phyloP scores from a whole-genome alignment of 2,329 filamentous ascomycete genomes.

The Fusarium anthophilum region DNA sequence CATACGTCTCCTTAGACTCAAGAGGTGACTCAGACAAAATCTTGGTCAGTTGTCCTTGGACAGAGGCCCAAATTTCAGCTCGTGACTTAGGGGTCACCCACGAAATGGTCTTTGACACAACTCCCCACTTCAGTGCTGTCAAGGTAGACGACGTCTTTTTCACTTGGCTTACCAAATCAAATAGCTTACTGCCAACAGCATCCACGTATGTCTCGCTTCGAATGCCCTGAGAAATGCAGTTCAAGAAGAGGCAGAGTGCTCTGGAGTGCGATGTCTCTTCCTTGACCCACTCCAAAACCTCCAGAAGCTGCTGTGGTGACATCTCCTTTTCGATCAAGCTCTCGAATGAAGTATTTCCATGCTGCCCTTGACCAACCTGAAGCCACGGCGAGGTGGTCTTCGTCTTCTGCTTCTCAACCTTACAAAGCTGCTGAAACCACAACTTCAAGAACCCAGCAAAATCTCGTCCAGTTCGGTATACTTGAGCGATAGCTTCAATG shows the following conservation, averaged over 20 bases:
- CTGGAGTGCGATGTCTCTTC: constrained; percentile 44
- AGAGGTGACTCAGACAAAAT: constrained; percentile 47
- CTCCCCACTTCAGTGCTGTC: constrained; percentile 53
- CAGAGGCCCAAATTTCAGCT: constrained; percentile 46
- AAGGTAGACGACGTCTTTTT: constrained; percentile 44
- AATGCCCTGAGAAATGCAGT: constrained; percentile 55
- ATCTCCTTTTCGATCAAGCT: constrained; percentile 54
- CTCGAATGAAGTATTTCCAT: constrained; percentile 30
- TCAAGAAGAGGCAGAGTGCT: constrained; percentile 54
- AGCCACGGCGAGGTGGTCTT: constrained; percentile 48
- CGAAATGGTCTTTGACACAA: constrained; percentile 48
- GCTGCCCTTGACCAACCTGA: constrained; percentile 32
- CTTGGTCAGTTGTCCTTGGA: constrained; percentile 47
- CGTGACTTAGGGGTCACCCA: constrained; percentile 48
- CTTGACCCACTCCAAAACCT: constrained; percentile 55
- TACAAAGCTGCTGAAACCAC: constrained; percentile 57
- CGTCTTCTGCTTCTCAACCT: constrained; percentile 45
- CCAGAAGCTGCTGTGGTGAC: constrained; percentile 55
- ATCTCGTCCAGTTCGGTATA: constrained; percentile 56
- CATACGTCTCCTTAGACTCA: constrained; percentile 49
- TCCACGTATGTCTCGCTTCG: constrained; percentile 55
- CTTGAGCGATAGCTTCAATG: constrained; percentile 54
- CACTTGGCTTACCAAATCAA: constrained; percentile 46
- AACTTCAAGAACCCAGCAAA: constrained; percentile 57
- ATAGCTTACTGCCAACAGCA: constrained; percentile 51